Conservation (phyloP, 495 filamentous ascomycete species). For the Xylona heveae region DNA sequence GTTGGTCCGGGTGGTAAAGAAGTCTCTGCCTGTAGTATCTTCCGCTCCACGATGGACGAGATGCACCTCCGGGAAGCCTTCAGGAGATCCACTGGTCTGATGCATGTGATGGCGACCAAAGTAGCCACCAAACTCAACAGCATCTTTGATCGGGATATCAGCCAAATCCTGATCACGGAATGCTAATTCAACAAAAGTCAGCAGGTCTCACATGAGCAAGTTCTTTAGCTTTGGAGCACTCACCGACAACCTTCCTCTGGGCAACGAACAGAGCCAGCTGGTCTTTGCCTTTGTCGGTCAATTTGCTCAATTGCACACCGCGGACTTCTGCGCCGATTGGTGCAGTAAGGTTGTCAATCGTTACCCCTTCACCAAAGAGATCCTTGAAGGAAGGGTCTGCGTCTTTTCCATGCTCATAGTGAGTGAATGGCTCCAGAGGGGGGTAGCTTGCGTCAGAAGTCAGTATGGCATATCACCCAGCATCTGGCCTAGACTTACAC, state of each 20-base stretch:
- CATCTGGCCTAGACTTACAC: no score
- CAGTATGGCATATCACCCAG: no score
- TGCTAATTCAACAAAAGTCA: constrained; percentile 16
- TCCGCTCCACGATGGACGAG: constrained; percentile 54
- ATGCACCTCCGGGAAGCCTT: constrained; percentile 53
- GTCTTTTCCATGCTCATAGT: constrained; percentile 27
- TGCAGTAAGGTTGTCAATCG: constrained; percentile 39
- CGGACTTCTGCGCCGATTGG: constrained; percentile 55
- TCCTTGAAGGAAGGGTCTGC: constrained; percentile 45
- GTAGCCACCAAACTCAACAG: constrained; percentile 50
- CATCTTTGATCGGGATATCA: constrained; percentile 45
- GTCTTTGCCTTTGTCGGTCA: constrained; percentile 48
- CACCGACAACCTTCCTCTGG: constrained; percentile 51
- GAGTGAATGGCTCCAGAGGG: constrained; percentile 21
- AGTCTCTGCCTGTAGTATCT: constrained; percentile 30
- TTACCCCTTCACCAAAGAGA: constrained; percentile 31
- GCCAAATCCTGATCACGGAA: constrained; percentile 67
- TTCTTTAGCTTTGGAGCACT: constrained; percentile 4
- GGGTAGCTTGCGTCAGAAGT: no score
- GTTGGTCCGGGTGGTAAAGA: constrained; percentile 41
- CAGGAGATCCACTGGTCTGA: constrained; percentile 50
- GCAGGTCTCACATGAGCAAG: no score
- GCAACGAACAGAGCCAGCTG: constrained; percentile 63
- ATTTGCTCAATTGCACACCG: constrained; percentile 53
- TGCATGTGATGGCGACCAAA: constrained; percentile 76